A percentile compares a stretch with the other conserved stretches of the same genome.
These are phyloP conservation scores for Backusella westeae DNA, from an alignment of 192 early-diverging fungal genomes.

Conservation along the genomic window DNA sequence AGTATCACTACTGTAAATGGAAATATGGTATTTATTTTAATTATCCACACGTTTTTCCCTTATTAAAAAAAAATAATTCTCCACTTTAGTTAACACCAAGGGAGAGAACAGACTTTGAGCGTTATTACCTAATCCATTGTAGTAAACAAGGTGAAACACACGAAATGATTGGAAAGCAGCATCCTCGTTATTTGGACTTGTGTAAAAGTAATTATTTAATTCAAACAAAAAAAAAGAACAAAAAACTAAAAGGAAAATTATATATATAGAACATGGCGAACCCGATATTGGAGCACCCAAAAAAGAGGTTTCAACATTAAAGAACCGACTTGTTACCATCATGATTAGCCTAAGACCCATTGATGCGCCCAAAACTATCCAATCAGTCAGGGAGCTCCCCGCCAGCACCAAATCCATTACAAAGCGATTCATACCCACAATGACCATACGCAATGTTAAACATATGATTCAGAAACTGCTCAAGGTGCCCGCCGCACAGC, in stretches of 20 bases:
- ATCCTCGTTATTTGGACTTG: conserved; percentile 50
- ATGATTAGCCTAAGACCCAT: conserved; percentile 27
- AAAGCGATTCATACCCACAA: conserved; percentile 41
- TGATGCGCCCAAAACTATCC: background rate
- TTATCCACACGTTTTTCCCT: no score
- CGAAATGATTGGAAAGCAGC: conserved; percentile 32
- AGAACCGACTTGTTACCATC: conserved; percentile 20
- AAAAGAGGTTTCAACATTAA: background rate
- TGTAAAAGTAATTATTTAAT: conserved; percentile 41
- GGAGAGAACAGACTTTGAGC: conserved; percentile 44
- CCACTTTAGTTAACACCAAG: conserved; percentile 32
- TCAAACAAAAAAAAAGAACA: background rate
- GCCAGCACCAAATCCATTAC: conserved; percentile 21
- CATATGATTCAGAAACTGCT: conserved; percentile 51
- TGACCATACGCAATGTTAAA: conserved; percentile 48
- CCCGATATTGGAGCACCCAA: conserved; percentile 4
- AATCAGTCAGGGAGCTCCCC: conserved; percentile 6
- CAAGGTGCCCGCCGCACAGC: conserved; percentile 38
- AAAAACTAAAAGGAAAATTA: background rate
- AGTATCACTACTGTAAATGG: conserved; percentile 45
- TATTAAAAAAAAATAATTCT: background rate
- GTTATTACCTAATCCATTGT: conserved; percentile 46
- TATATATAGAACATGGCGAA: conserved; percentile 24
- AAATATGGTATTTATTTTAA: conserved; percentile 37
- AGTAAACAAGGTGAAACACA: conserved; percentile 35